Conservation (phyloP, 371 early-diverging fungal genomes). For the Apophysomyces variabilis region DNA sequence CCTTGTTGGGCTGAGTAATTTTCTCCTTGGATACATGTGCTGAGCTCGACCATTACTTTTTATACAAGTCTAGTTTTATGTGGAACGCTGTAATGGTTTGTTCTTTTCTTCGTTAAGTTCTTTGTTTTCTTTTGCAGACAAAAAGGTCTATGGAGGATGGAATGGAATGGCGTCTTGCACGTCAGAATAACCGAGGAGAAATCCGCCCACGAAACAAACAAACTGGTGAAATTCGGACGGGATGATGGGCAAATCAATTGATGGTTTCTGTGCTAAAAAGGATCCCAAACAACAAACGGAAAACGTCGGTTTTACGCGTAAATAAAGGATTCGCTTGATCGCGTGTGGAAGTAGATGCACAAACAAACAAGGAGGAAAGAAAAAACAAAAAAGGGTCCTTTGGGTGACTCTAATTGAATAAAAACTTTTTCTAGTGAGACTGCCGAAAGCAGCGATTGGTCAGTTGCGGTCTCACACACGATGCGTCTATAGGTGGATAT, state of each 20-base stretch:
- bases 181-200: conserved; percentile 17
- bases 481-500: not conserved
- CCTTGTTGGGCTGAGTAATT: conserved; percentile 57
- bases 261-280: conserved; percentile 1
- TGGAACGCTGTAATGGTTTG: not conserved
- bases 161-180: conserved; percentile 30
- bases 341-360: no score
- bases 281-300: conserved; percentile 10
- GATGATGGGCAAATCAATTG: conserved; percentile 29
- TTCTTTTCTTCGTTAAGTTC: conserved; percentile 6
- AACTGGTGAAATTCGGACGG: conserved; percentile 13
- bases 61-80: not conserved
- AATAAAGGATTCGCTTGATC: not conserved
- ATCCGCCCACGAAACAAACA: conserved; percentile 20
- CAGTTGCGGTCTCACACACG: not conserved
- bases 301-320: conserved; percentile 2
- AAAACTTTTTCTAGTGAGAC: conserved; percentile 12
- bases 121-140: conserved; percentile 8
- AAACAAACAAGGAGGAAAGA: not conserved
- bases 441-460: not conserved
- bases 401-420: not conserved
- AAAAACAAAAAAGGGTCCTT: conserved; percentile 1
- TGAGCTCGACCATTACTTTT: conserved; percentile 25
- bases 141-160: conserved; percentile 21
- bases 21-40: conserved; percentile 26